Percentiles rank a stretch among this genome's conserved stretches.
Conservation (phyloP, 257 asterid genomes). For the Nicotiana sylvestris region DNA sequence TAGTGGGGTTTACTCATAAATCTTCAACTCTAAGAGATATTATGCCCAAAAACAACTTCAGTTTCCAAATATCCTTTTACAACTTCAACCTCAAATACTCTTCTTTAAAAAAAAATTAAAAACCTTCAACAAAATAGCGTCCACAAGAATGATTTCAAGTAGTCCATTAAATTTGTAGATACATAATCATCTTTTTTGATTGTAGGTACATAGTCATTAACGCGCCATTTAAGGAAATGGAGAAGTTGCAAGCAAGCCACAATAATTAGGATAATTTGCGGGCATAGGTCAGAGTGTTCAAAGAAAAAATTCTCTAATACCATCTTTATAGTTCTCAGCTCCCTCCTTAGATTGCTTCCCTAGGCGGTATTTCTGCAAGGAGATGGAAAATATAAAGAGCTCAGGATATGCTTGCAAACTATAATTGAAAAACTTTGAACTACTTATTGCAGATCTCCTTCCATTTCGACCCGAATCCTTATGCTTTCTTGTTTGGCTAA, state of each 20-base stretch:
- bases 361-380: conserved; percentile 79
- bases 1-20: neutral
- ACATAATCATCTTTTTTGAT: neutral
- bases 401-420: neutral
- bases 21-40: neutral
- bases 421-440: neutral
- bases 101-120: no score
- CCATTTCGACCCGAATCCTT: neutral
- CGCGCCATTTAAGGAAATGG: neutral
- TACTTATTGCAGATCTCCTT: neutral
- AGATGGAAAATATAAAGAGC: neutral
- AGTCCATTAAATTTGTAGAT: neutral
- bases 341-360: conserved; percentile 80
- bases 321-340: conserved; percentile 79
- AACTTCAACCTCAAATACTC: neutral
- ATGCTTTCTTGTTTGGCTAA: neutral
- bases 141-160: neutral
- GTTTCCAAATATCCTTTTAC: neutral
- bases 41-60: neutral
- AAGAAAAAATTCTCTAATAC: conserved; percentile 22
- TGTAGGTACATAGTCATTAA: neutral
- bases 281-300: neutral
- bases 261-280: neutral
- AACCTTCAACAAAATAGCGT: neutral
- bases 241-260: neutral